phyloP scores from a whole-genome alignment of 345 rosid species.

The Gossypium raimondii region DNA sequence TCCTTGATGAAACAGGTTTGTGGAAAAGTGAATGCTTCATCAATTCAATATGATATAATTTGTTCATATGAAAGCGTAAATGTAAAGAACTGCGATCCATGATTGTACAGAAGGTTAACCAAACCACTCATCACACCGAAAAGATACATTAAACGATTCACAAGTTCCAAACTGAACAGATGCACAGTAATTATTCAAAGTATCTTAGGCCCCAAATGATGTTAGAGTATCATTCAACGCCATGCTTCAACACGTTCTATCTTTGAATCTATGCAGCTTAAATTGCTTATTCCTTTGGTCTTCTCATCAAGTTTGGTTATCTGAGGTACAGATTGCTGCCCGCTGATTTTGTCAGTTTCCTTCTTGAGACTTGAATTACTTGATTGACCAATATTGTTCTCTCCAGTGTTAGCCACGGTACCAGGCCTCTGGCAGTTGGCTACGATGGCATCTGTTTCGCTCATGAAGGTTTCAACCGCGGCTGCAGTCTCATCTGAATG shows the following conservation, averaged over 20 bases:
- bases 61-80: not conserved
- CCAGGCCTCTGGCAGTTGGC: conserved; percentile 8
- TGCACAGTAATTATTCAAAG: not conserved
- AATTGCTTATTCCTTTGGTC: conserved; percentile 14
- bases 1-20: too few relatives aligned
- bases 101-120: conserved; percentile 15
- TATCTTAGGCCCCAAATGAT: not conserved
- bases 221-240: conserved; percentile 23
- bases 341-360: conserved; percentile 22
- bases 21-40: too few relatives aligned
- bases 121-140: conserved; percentile 24
- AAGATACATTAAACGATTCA: conserved; percentile 24
- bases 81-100: conserved; percentile 7
- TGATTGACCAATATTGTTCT: conserved; percentile 34
- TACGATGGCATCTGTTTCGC: conserved; percentile 20
- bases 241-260: conserved; percentile 11
- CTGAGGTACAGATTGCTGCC: conserved; percentile 31
- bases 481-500: conserved; percentile 16
- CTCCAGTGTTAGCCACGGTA: conserved; percentile 17
- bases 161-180: conserved; percentile 20
- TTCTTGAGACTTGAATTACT: conserved; percentile 27
- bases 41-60: too few relatives aligned
- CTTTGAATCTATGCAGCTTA: conserved; percentile 10
- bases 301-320: conserved; percentile 18
- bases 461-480: conserved; percentile 5